Conservation (phyloP, 106 monocot species). For the Phalaenopsis equestris region DNA sequence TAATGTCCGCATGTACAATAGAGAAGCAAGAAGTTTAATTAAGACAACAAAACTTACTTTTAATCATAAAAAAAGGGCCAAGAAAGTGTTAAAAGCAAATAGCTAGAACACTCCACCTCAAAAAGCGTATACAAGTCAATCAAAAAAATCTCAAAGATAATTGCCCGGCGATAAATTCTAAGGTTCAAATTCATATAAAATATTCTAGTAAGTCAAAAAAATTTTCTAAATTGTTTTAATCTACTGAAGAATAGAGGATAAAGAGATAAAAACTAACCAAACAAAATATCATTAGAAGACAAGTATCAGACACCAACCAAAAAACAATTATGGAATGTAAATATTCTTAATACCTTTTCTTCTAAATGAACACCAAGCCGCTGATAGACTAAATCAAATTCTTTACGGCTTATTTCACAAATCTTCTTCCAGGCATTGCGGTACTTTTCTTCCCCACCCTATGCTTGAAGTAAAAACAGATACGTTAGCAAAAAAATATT, state of each 20-base stretch:
- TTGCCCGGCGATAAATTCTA: neutral
- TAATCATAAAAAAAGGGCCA: neutral
- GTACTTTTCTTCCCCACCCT: constrained; percentile 45
- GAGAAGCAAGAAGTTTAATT: too few relatives aligned
- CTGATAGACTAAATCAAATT: constrained; percentile 48
- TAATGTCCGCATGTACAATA: too few relatives aligned
- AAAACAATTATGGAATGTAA: neutral
- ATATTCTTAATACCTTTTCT: constrained; percentile 37
- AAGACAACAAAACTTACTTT: neutral
- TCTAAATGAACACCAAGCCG: constrained; percentile 44
- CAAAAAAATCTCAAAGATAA: neutral
- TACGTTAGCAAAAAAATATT: neutral
- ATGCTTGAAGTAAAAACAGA: constrained; percentile 1
- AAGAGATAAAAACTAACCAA: neutral
- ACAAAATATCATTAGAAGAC: neutral
- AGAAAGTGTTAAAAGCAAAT: neutral
- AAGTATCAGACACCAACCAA: neutral
- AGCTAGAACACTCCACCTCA: neutral
- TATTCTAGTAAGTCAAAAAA: neutral
- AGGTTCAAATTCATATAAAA: neutral
- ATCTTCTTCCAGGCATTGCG: constrained; percentile 53
- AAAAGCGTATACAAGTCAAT: neutral
- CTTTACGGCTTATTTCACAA: constrained; percentile 60
- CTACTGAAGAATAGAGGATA: neutral
- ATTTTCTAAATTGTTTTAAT: neutral